phyloP scores from a whole-genome alignment of 2,329 filamentous ascomycete species.

The Xylariomycetidae sp. region DNA sequence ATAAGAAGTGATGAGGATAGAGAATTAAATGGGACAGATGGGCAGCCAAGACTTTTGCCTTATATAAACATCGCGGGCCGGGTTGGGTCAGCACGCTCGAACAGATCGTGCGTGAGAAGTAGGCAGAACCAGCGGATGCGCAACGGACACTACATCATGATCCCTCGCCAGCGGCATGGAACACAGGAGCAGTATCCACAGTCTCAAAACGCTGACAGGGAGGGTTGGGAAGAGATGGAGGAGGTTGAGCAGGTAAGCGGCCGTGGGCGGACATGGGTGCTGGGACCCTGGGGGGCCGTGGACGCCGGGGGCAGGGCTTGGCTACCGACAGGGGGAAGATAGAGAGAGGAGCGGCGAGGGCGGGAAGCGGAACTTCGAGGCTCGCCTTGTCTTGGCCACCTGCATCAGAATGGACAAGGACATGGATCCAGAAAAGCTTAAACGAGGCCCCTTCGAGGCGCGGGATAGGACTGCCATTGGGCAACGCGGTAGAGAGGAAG shows the following conservation, averaged over 20 bases:
- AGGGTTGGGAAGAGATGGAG: slow-evolving; percentile 22
- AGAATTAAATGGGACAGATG: slow-evolving; percentile 22
- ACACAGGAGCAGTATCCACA: slow-evolving; percentile 32
- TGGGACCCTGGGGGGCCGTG: slow-evolving; percentile 8
- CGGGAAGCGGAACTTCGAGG: slow-evolving; percentile 15
- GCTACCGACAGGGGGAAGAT: too few relatives aligned
- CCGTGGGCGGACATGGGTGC: slow-evolving; percentile 7
- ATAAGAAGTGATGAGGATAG: slow-evolving; percentile 24
- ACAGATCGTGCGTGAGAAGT: slow-evolving; percentile 17
- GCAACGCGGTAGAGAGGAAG: too few relatives aligned
- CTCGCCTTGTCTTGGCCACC: too few relatives aligned
- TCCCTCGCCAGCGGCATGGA: slow-evolving; percentile 20
- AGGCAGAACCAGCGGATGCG: slow-evolving; percentile 18
- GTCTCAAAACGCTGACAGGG: slow-evolving; percentile 35
- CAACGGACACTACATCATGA: slow-evolving; percentile 24
- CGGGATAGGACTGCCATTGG: too few relatives aligned
- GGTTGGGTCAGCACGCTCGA: slow-evolving; percentile 14
- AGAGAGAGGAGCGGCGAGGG: slow-evolving; percentile 9
- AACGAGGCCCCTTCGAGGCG: slow-evolving; percentile 4
- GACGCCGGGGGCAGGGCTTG: slow-evolving; percentile 14
- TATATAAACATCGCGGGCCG: slow-evolving; percentile 27
- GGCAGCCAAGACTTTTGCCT: slow-evolving; percentile 35
- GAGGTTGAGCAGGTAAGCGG: slow-evolving; percentile 26
- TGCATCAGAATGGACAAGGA: slow-evolving; percentile 17
- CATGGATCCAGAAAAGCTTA: slow-evolving; percentile 14